phyloP scores from a whole-genome alignment of 2,329 filamentous ascomycete species.

The Cladosporium sp. region DNA sequence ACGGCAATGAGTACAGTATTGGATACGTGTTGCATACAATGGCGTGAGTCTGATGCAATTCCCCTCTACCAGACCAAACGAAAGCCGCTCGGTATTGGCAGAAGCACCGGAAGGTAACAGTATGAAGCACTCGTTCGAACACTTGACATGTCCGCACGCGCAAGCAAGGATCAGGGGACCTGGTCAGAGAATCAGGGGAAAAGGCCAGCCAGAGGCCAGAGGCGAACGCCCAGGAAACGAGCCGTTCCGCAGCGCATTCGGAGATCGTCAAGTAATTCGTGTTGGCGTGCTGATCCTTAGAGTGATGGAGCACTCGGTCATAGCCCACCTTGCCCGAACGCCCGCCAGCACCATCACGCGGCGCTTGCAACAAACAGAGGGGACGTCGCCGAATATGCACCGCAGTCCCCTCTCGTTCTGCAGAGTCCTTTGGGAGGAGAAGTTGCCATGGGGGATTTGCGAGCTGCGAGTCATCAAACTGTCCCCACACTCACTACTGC shows the following conservation, averaged over 20 bases:
- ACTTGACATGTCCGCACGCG: constrained; percentile 11
- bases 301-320: not conserved
- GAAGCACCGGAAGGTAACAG: not conserved
- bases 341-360: not conserved
- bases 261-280: constrained; percentile 8
- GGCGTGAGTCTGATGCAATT: not conserved
- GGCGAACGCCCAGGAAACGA: not conserved
- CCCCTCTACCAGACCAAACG: not conserved
- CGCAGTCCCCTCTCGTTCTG: not conserved
- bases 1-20: not conserved
- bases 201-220: constrained; percentile 1
- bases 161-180: constrained; percentile 13
- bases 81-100: not conserved
- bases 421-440: not conserved
- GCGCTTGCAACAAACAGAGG: not conserved
- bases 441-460: constrained; percentile 10
- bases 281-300: not conserved
- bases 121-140: constrained; percentile 6
- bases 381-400: not conserved
- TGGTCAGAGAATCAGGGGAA: constrained; percentile 16
- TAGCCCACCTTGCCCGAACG: not conserved
- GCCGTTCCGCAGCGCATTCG: constrained; percentile 4
- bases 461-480: constrained; percentile 16
- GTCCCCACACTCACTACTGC: constrained; percentile 5
- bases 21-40: not conserved